Conservation (phyloP, 495 filamentous ascomycete species). For the Hypoxylon crocopeplum region DNA sequence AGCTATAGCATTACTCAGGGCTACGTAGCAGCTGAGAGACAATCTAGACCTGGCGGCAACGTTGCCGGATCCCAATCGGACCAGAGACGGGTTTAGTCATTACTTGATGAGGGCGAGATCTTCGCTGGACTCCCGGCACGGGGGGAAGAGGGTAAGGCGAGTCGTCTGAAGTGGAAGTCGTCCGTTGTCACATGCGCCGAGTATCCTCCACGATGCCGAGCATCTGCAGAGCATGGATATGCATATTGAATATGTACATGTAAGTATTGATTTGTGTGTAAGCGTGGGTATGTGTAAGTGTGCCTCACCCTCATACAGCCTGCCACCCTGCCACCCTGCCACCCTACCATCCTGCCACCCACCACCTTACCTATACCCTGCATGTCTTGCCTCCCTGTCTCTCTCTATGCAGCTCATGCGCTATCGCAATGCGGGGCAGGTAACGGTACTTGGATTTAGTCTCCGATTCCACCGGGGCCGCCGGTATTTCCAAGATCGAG, state of each 20-base stretch:
- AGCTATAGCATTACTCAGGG: neutral
- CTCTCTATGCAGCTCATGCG: conserved; percentile 2
- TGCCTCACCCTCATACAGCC: too few species aligned
- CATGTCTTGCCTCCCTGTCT: conserved; percentile 2
- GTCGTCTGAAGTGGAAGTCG: conserved; percentile 1
- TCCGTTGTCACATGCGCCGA: conserved; percentile 27
- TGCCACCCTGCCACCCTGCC: too few species aligned
- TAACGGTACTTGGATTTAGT: conserved; percentile 29
- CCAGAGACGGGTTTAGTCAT: conserved; percentile 24
- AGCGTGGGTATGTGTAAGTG: too few species aligned
- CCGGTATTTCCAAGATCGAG: neutral
- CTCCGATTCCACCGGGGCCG: too few species aligned
- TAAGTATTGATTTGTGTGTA: neutral
- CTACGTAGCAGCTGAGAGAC: neutral
- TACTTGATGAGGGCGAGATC: conserved; percentile 25
- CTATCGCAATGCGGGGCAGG: conserved; percentile 25
- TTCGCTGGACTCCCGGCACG: conserved; percentile 7
- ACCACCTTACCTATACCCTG: too few species aligned
- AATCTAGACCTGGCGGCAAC: conserved; percentile 15
- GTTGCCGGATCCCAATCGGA: conserved; percentile 24
- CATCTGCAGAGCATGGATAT: conserved; percentile 3
- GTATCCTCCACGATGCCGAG: conserved; percentile 4
- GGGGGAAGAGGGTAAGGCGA: neutral
- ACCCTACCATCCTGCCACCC: too few species aligned
- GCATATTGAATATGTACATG: neutral